These are phyloP conservation scores for Laetiporus sulphureus DNA, from an alignment of 1,284 basidiomycete species.

Conservation along the genomic window DNA sequence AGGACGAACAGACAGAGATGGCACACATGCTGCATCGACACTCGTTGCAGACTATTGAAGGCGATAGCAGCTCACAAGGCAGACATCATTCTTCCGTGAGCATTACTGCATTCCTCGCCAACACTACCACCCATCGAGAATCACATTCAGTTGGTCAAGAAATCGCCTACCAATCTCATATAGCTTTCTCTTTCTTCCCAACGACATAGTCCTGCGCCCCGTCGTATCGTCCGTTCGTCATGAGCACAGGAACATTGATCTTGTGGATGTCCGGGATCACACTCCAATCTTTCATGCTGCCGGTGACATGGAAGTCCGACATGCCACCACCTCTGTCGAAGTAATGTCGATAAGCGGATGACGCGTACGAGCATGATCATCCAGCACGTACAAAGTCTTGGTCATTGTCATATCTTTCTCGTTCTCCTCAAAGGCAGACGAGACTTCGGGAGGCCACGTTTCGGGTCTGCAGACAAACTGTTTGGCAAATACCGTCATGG, in stretches of 20 bases:
- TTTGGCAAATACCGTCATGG: constrained; percentile 35
- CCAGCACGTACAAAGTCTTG: constrained; percentile 33
- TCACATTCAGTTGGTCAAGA: no score
- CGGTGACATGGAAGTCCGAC: constrained; percentile 41
- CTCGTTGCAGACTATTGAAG: no score
- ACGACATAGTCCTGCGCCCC: constrained; percentile 37
- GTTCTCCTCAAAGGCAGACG: constrained; percentile 20
- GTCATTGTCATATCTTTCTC: constrained; percentile 44
- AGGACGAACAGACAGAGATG: no score
- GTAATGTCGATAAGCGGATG: constrained; percentile 6
- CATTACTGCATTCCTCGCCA: no score
- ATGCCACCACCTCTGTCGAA: constrained; percentile 39
- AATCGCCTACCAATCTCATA: constrained; percentile 16
- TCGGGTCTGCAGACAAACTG: constrained; percentile 39
- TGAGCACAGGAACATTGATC: constrained; percentile 41
- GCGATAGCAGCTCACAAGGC: no score
- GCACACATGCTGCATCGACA: no score
- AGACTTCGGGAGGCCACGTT: constrained; percentile 33
- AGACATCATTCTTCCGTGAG: no score
- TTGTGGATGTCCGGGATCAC: constrained; percentile 36
- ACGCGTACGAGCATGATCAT: background rate
- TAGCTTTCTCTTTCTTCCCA: constrained; percentile 24
- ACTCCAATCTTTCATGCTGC: constrained; percentile 42
- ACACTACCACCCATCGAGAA: no score
- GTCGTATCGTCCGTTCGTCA: constrained; percentile 46